These are phyloP conservation scores for Murraya paniculata DNA, from an alignment of 345 rosid genomes.

Conservation along the genomic window DNA sequence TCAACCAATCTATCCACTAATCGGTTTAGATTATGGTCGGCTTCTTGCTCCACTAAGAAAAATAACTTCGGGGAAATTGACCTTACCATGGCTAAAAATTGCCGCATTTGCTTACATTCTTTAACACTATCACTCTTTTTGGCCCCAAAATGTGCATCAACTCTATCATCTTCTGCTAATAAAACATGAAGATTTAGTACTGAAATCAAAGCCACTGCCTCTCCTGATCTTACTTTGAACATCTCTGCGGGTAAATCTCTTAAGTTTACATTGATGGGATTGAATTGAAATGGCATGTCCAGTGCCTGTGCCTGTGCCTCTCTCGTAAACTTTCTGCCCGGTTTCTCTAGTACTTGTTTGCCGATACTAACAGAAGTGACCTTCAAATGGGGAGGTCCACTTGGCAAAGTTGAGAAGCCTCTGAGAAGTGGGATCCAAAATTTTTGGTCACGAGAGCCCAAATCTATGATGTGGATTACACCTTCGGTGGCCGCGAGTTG, in stretches of 20 bases:
- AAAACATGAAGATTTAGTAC: conserved; percentile 42
- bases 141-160: conserved; percentile 40
- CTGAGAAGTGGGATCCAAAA: conserved; percentile 40
- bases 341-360: conserved; percentile 25
- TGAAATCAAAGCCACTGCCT: conserved; percentile 43
- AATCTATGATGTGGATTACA: conserved; percentile 41
- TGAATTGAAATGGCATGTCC: conserved; percentile 43
- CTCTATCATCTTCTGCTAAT: conserved; percentile 47
- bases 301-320: conserved; percentile 43
- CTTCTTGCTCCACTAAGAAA: conserved; percentile 47
- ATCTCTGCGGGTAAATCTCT: conserved; percentile 33
- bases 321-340: conserved; percentile 36
- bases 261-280: conserved; percentile 28
- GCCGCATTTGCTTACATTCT: conserved; percentile 33
- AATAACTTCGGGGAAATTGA: conserved; percentile 37
- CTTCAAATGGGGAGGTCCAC: conserved; percentile 38
- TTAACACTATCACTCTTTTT: conserved; percentile 20
- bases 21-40: conserved; percentile 34
- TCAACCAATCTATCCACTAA: conserved; percentile 38
- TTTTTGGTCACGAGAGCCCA: conserved; percentile 39
- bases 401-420: conserved; percentile 23
- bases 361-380: conserved; percentile 30
- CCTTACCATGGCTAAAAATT: conserved; percentile 29
- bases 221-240: conserved; percentile 37
- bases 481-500: conserved; percentile 28